Percentiles rank a stretch among this genome's conserved stretches.
These are phyloP conservation scores for Guadua angustifolia DNA, from an alignment of 176 grass and related monocot species.

Conservation along the genomic window DNA sequence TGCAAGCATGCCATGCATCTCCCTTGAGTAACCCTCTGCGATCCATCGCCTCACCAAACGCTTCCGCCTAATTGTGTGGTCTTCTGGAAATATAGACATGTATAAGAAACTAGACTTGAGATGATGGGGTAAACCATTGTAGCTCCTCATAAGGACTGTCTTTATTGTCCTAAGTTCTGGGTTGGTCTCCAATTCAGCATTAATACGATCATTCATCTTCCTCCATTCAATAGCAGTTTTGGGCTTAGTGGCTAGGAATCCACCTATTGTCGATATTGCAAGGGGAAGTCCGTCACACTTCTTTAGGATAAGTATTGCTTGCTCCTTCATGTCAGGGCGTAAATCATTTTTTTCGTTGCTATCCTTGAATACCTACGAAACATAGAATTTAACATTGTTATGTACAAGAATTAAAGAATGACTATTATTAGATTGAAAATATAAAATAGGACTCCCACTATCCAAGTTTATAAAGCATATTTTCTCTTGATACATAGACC, in stretches of 20 bases:
- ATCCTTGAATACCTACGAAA: not conserved
- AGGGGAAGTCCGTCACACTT: conserved; percentile 50
- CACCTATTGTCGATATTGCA: conserved; percentile 46
- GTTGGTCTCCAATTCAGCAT: conserved; percentile 33
- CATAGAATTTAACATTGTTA: not conserved
- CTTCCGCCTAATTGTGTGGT: not conserved
- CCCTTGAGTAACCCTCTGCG: conserved; percentile 34
- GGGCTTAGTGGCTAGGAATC: conserved; percentile 29
- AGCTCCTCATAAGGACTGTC: conserved; percentile 23
- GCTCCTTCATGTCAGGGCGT: not conserved
- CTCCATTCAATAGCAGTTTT: conserved; percentile 45
- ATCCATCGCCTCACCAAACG: conserved; percentile 47
- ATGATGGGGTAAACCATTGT: not conserved
- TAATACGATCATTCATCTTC: not conserved
- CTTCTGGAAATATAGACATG: conserved; percentile 37
- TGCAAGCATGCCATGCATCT: not conserved
- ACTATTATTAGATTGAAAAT: not conserved
- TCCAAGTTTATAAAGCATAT: too few species aligned
- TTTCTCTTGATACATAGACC: too few species aligned
- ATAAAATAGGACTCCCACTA: too few species aligned
- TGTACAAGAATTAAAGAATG: not conserved
- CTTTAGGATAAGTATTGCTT: conserved; percentile 18
- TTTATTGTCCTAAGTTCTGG: not conserved
- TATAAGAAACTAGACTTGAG: conserved; percentile 45
- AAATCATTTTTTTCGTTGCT: not conserved